Conservation (phyloP, 116 monocot genomes). For the Phalaenopsis hybrid region DNA sequence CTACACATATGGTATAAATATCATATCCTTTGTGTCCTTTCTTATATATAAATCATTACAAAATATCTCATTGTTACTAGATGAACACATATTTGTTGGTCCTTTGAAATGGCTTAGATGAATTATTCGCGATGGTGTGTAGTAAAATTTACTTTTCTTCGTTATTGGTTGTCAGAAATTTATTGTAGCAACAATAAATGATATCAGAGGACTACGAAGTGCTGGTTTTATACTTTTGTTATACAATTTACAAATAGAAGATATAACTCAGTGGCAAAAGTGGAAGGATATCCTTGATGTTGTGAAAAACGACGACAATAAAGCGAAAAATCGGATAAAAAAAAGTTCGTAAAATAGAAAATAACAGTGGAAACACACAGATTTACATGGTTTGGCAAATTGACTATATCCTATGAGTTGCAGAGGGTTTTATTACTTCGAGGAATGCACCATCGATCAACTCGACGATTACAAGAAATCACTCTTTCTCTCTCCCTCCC, state of each 20-base stretch:
- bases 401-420: too few relatives aligned
- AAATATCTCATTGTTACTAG: neutral
- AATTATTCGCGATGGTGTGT: neutral
- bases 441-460: too few relatives aligned
- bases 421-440: too few relatives aligned
- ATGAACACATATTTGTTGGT: neutral
- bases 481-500: too few relatives aligned
- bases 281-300: too few relatives aligned
- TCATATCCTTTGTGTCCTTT: neutral
- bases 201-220: neutral
- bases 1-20: neutral
- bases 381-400: too few relatives aligned
- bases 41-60: constrained; percentile 4
- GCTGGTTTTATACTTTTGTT: neutral
- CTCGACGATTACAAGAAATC: too few relatives aligned
- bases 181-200: neutral
- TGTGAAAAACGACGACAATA: too few relatives aligned
- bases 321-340: too few relatives aligned
- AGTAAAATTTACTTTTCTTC: neutral
- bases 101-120: neutral
- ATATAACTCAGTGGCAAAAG: neutral
- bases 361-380: too few relatives aligned
- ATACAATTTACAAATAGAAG: neutral
- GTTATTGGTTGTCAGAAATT: neutral
- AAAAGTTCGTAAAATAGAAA: too few relatives aligned